Percentiles rank a stretch among this genome's conserved stretches.
Evolutionary conservation across 139 green algal genomes (phyloP).

Genomic region (Tetradesmus obliquus): DNA sequence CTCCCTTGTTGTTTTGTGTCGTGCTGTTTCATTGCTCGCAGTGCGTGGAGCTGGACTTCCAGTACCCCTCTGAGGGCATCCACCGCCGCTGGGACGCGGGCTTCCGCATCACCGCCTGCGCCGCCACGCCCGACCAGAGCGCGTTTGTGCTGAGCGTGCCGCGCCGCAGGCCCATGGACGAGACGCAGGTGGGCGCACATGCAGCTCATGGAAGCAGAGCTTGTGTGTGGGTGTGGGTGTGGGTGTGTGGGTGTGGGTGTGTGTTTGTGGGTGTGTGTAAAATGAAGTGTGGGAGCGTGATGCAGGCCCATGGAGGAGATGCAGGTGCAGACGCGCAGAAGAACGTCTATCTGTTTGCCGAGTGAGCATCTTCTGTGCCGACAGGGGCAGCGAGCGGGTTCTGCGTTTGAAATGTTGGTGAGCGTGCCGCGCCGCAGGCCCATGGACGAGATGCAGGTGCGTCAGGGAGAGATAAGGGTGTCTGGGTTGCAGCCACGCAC

Average conservation of each 20-base stretch:
- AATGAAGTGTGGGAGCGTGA: too few relatives aligned
- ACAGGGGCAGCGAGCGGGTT: too few relatives aligned
- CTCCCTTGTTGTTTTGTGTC: too few relatives aligned
- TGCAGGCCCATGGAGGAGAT: too few relatives aligned
- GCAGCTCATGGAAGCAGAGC: background rate
- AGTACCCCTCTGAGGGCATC: slow-evolving; percentile 95
- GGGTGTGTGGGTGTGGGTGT: too few relatives aligned
- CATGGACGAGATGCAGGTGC: slow-evolving; percentile 90
- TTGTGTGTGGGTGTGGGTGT: background rate
- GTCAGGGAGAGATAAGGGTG: too few relatives aligned
- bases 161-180: slow-evolving; percentile 88
- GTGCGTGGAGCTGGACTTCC: slow-evolving; percentile 99
- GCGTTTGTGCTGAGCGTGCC: slow-evolving; percentile 90
- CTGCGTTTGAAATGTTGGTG: slow-evolving; percentile 78
- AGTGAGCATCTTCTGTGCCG: too few relatives aligned
- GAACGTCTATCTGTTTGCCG: too few relatives aligned
- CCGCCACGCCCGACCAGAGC: slow-evolving; percentile 94
- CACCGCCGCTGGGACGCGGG: slow-evolving; percentile 88
- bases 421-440: slow-evolving; percentile 87
- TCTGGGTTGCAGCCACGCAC: too few relatives aligned
- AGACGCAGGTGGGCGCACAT: slow-evolving; percentile 77
- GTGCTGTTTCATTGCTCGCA: slow-evolving; percentile 42
- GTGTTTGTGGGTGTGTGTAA: too few relatives aligned
- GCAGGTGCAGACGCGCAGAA: too few relatives aligned
- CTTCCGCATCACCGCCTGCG: slow-evolving; percentile 97